Evolutionary conservation across 305 asterid genomes (phyloP), one percentile per base, ranked within the genome.

Genomic region (Andrographis paniculata): DNA sequence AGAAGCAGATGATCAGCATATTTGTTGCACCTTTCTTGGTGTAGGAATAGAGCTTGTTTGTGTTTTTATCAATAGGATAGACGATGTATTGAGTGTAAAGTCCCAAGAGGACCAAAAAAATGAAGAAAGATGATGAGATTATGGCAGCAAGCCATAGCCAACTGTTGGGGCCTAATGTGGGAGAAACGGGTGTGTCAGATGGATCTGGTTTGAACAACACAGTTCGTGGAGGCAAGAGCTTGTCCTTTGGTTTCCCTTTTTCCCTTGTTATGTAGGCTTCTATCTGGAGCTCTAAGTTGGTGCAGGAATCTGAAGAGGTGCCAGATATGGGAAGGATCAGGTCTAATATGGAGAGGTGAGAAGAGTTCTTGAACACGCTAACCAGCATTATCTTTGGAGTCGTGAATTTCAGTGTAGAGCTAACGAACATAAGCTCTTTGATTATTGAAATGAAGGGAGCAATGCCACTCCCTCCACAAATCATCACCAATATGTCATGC

Each of bases 401-500:
- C 54, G 65, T 66, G 72, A 48, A 59, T 59, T 79, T 79, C 48
- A 31, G 47, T n/a, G 73, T 61, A 22, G 80, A 53, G 52, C 53
- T 69, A n/a, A 63, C 55, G 50, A 43, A 68, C 37, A 79, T 62
- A 10, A 88, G 73, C 66, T 88, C 94, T 42, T 79, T 56, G 23
- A 88, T 68, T 45, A 88, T 79, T 37, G 97, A 88, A 50, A 88
- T 73, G 73, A 88, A 84, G 12, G 97, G 97, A 12, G 97, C 69
- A 49, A 88, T 79, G 15, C 97, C 97, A 66, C 97, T 84, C 28
- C 97, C 97, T 75, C 97, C 97, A 58, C 97, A 71, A 20, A 84
- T 67, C 93, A 88, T 52, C 61, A 88, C 94, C 57, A 88, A 47
- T 64, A 45, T 55, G 12, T 88, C 95, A 63, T 82, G 77, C 75